Evolutionary conservation across 225 moss, liverwort and hornwort species (phyloP).

Genomic region (Marchantia paleacea): DNA sequence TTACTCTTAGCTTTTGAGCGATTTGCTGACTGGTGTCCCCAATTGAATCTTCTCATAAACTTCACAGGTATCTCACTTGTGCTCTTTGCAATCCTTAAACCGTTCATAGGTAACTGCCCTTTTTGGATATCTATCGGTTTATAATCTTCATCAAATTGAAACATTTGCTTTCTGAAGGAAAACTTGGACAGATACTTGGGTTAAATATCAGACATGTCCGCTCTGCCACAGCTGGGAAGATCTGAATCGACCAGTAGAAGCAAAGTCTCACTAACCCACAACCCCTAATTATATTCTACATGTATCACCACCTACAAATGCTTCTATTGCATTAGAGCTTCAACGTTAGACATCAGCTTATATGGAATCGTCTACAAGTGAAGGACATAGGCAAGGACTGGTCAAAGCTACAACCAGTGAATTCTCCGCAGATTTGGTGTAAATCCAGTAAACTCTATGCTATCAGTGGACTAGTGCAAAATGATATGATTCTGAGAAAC

Average conservation of each 20-base stretch:
- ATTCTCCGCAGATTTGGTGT: neutral
- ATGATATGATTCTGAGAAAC: neutral
- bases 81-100: neutral
- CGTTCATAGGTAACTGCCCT: neutral
- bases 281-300: conserved; percentile 1
- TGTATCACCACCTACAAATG: neutral
- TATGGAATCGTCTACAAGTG: neutral
- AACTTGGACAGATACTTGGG: no score
- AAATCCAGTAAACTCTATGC: neutral
- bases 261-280: neutral
- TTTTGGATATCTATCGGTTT: neutral
- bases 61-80: neutral
- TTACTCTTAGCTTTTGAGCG: no score
- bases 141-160: neutral
- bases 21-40: no score
- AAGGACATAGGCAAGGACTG: neutral
- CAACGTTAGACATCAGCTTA: neutral
- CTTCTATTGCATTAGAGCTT: neutral
- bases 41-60: neutral
- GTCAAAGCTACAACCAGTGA: neutral
- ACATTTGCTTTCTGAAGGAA: neutral
- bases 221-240: neutral
- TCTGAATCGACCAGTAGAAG: conserved; percentile 1
- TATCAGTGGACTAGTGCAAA: neutral
- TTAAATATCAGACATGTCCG: neutral